phyloP scores from a whole-genome alignment of 208 protist species.

The Zelonia costaricensis region DNA sequence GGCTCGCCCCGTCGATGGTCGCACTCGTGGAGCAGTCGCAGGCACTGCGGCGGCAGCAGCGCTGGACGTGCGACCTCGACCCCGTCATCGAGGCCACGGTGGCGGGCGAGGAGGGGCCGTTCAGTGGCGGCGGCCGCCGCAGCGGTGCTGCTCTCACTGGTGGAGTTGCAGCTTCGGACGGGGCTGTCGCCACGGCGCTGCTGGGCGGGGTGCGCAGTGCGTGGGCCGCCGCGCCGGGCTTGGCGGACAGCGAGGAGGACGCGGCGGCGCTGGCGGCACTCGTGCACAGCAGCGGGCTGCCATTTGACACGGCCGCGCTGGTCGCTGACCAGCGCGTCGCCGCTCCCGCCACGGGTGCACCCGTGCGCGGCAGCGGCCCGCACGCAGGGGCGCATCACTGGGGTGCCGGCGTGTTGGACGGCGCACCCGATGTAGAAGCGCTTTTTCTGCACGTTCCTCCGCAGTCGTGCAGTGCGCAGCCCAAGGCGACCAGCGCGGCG shows the following conservation, averaged over 20 bases:
- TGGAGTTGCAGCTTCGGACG: too few species aligned
- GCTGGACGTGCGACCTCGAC: conserved; percentile 72
- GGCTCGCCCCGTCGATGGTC: conserved; percentile 52
- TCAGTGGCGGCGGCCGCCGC: neutral
- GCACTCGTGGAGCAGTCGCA: conserved; percentile 52
- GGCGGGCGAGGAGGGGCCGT: conserved; percentile 3
- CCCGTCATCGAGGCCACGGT: conserved; percentile 66
- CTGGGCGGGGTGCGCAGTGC: conserved; percentile 7
- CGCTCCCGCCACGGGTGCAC: too few species aligned
- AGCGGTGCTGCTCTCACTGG: too few species aligned
- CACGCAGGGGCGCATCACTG: too few species aligned
- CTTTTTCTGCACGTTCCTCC: too few species aligned
- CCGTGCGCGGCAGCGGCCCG: too few species aligned
- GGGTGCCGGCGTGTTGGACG: too few species aligned
- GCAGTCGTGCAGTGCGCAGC: too few species aligned
- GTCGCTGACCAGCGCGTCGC: too few species aligned
- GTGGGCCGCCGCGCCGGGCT: conserved; percentile 1
- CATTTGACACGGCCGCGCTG: too few species aligned
- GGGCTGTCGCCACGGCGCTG: neutral
- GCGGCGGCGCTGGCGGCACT: conserved; percentile 34
- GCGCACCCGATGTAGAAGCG: too few species aligned
- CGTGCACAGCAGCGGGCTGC: conserved; percentile 15
- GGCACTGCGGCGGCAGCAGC: conserved; percentile 41
- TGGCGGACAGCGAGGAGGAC: conserved; percentile 26
- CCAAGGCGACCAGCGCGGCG: too few species aligned